A percentile compares a stretch with the other conserved stretches of the same genome.
These are phyloP conservation scores for Botrytis porri DNA, from an alignment of 2,329 filamentous ascomycete genomes.

Conservation along the genomic window DNA sequence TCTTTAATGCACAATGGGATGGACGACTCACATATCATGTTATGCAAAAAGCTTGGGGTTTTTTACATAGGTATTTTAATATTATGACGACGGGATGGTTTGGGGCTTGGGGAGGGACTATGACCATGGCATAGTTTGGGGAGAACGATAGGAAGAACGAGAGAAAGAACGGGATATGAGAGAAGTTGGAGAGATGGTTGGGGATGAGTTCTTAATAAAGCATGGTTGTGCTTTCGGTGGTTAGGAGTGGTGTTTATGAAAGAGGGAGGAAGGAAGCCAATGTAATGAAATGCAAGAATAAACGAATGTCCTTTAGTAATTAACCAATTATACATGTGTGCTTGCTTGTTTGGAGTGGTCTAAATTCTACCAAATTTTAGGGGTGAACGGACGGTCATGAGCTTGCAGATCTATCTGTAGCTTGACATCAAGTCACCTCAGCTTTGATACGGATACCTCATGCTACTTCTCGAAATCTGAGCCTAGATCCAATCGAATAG, in stretches of 20 bases:
- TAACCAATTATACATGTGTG: background rate
- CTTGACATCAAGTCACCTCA: background rate
- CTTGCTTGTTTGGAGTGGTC: background rate
- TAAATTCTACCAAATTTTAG: background rate
- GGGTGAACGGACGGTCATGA: background rate
- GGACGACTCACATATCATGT: slow-evolving; percentile 1
- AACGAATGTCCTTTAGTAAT: background rate
- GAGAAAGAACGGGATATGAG: background rate
- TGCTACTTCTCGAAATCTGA: background rate
- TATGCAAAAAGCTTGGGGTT: slow-evolving; percentile 10
- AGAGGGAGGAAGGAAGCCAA: background rate
- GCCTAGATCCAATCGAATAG: background rate
- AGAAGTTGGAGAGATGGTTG: background rate
- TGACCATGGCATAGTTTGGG: background rate
- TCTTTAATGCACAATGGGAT: slow-evolving; percentile 13
- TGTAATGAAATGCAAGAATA: background rate
- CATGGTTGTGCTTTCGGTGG: background rate
- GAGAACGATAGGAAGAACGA: background rate
- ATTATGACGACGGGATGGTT: slow-evolving; percentile 3
- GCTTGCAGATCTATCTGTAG: background rate
- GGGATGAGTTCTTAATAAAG: background rate
- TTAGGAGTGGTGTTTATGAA: background rate
- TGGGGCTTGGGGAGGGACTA: background rate
- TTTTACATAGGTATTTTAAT: slow-evolving; percentile 11
- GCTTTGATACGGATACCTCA: background rate